Base-by-base conservation (phyloP, 2,329 filamentous ascomycete genomes). In the Capronia epimyces region DNA sequence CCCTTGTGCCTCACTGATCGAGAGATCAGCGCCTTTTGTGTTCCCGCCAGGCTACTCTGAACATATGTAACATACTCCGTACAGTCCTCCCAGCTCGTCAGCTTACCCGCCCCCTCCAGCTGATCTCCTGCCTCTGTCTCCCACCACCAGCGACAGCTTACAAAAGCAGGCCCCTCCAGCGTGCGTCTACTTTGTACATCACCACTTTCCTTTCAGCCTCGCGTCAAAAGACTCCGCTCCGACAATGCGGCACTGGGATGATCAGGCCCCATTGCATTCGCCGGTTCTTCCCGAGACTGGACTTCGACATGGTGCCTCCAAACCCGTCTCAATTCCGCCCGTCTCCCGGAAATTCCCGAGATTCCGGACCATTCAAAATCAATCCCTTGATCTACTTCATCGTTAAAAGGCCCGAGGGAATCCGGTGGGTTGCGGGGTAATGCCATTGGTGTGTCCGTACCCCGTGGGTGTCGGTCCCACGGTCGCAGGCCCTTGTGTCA, bases 371-470 rank as follows among this genome's bases (percentile, higher is more conserved):
- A 15, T 37, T 15, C 12, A n/a, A n/a, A 8, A 18, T 6, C 6
- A 31, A 43, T 49, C 31, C n/a, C 40, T 46, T 12, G 22, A 36
- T 34, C 40, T 42, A 25, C n/a, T n/a, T n/a, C n/a, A 13, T 34
- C 37, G 16, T 65, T 74, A 79, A 63, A 80, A 80, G 46, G 71
- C 73, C 50, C 73, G 72, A 41, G 58, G 59, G 70, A 81, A 90
- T 53, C 87, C 89, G 58, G 91, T 97, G 46, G 87, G 80, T 75
- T 96, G 90, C 52, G 90, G 86, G 52, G 86, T 84, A 64, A 96
- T 88, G 50, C 91, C 91, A 66, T 96, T 97, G 18, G 87, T 77
- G 65, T 93, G 87, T 43, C 79, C 80, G 63, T 83, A 94, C 2
- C 85, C 82, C 44, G 80, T 79, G 8, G 86, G 84, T 49, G 57